These are phyloP conservation scores for Camelina sativa DNA, from an alignment of 345 rosid species.

Conservation along the genomic window DNA sequence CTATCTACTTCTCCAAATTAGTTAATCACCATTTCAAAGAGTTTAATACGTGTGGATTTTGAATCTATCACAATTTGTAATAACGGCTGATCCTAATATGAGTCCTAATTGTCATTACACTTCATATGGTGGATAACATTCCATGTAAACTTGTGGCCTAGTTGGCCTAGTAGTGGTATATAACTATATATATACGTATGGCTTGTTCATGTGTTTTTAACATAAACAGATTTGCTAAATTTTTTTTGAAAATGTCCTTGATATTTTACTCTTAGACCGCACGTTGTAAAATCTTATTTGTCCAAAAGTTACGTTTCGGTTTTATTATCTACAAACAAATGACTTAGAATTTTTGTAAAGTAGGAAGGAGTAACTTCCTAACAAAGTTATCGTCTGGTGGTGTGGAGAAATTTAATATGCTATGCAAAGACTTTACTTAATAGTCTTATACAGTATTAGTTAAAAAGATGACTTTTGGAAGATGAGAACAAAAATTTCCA, in stretches of 20 bases:
- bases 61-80: not conserved
- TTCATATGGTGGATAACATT: conserved; percentile 2
- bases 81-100: conserved; percentile 12
- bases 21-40: not conserved
- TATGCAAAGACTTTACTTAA: not conserved
- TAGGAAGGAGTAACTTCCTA: conserved; percentile 10
- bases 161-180: too few relatives aligned
- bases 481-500: conserved; percentile 11
- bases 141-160: too few relatives aligned
- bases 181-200: too few relatives aligned
- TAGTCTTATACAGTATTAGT: not conserved
- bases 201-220: too few relatives aligned
- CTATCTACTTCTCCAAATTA: not conserved
- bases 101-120: not conserved
- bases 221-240: not conserved
- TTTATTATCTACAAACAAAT: not conserved
- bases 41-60: conserved; percentile 28
- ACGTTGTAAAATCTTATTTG: not conserved
- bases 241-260: not conserved
- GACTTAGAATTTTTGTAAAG: not conserved
- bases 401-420: conserved; percentile 27
- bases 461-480: not conserved
- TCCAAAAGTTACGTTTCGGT: not conserved
- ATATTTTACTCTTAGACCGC: not conserved
- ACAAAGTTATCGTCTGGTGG: not conserved